Conservation (phyloP, 345 rosid genomes). For the Eucalyptus pauciflora region DNA sequence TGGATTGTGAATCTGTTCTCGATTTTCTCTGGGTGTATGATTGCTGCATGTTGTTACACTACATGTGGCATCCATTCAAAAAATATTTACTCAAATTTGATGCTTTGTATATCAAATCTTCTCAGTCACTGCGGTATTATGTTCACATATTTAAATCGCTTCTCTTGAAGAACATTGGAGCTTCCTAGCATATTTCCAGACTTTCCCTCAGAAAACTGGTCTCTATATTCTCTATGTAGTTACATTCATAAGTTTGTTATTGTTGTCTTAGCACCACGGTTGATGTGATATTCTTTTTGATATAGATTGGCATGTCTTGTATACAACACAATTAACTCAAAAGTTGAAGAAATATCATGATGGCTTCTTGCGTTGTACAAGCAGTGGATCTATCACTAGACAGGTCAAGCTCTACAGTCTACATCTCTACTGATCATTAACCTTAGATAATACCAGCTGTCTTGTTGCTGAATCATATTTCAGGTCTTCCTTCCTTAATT, state of each 20-base stretch:
- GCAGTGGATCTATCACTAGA: conserved; percentile 19
- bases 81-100: background rate
- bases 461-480: too few relatives aligned
- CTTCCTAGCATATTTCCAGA: background rate
- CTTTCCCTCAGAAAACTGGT: background rate
- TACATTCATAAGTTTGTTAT: background rate
- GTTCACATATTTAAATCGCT: background rate
- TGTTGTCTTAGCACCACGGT: background rate
- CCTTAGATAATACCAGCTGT: too few relatives aligned
- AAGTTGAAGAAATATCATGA: conserved; percentile 52
- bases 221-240: background rate
- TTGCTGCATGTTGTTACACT: too few relatives aligned
- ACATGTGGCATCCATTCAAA: background rate
- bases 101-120: background rate
- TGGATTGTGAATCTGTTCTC: background rate
- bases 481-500: too few relatives aligned
- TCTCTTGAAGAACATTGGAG: background rate
- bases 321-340: conserved; percentile 41
- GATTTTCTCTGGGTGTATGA: background rate
- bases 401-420: conserved; percentile 17
- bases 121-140: fast-evolving
- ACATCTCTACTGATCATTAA: background rate
- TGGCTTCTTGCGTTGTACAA: conserved; percentile 27
- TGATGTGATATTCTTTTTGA: background rate
- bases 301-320: conserved; percentile 45